Conservation (phyloP, 225 moss, liverwort and hornwort genomes). For the Rhytidiadelphus loreus region DNA sequence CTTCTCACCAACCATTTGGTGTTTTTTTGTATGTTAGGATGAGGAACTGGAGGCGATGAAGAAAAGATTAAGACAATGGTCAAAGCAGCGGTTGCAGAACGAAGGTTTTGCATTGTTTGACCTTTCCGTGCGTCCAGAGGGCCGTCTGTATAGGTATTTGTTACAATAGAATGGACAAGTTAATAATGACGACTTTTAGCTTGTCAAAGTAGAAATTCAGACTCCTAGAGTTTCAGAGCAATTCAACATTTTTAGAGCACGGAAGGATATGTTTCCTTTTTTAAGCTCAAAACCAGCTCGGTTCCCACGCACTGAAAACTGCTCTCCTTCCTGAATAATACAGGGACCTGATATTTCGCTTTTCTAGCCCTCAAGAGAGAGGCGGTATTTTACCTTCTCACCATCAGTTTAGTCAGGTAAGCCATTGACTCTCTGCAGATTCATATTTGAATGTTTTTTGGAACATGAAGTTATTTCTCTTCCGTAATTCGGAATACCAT, state of each 20-base stretch:
- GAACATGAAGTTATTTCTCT: neutral
- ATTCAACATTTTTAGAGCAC: neutral
- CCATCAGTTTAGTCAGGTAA: conserved; percentile 87
- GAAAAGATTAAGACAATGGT: conserved; percentile 71
- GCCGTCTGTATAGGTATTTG: conserved; percentile 62
- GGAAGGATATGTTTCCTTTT: neutral
- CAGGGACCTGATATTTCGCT: conserved; percentile 71
- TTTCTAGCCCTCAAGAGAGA: conserved; percentile 41
- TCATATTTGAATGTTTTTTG: neutral
- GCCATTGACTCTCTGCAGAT: neutral
- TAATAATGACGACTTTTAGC: neutral
- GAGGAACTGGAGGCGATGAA: conserved; percentile 81
- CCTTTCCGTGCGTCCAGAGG: conserved; percentile 74
- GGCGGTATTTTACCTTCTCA: conserved; percentile 65
- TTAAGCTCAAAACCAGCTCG: neutral
- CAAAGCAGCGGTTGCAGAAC: conserved; percentile 62
- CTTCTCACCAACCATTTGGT: neutral
- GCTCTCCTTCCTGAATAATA: neutral
- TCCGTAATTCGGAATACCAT: neutral
- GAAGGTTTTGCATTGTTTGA: conserved; percentile 93
- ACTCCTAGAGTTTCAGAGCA: neutral
- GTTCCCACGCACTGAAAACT: neutral
- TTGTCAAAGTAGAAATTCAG: neutral
- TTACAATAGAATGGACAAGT: neutral
- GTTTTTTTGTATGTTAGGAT: conserved; percentile 22